phyloP scores from a whole-genome alignment of 176 grass and related monocot species.

The Oryza coarctata region DNA sequence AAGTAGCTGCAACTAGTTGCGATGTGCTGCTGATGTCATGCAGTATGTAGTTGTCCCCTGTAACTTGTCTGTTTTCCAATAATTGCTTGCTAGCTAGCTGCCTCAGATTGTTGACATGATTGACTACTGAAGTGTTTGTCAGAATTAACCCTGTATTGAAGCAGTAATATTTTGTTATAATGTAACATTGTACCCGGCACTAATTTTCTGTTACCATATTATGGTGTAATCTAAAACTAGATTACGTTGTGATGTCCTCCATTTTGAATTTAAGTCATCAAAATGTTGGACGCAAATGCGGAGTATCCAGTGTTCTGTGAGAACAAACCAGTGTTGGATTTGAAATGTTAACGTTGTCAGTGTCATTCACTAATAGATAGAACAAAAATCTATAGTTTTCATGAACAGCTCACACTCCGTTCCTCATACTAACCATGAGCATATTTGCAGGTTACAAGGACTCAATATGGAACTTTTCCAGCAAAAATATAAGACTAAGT shows the following conservation, averaged over 20 bases:
- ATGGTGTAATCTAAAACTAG: background rate
- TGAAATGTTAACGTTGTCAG: no score
- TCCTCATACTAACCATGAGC: background rate
- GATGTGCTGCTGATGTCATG: conserved; percentile 37
- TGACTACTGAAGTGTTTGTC: conserved; percentile 29
- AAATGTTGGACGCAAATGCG: background rate
- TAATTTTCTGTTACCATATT: background rate
- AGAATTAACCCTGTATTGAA: conserved; percentile 27
- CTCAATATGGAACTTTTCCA: background rate
- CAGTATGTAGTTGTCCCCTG: conserved; percentile 35
- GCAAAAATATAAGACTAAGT: background rate
- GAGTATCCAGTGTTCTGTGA: background rate
- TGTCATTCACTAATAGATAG: no score
- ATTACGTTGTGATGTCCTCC: background rate
- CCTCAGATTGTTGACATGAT: conserved; percentile 26
- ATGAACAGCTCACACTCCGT: background rate
- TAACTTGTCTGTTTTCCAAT: conserved; percentile 37
- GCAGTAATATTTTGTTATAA: background rate
- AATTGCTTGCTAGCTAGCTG: conserved; percentile 41
- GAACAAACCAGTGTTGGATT: background rate
- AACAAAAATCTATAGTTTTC: no score
- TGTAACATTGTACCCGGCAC: background rate
- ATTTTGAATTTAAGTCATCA: background rate
- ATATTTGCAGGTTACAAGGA: background rate
- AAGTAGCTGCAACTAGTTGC: conserved; percentile 43